These are phyloP conservation scores for Oryza meridionalis DNA, from an alignment of 176 grass and related monocot species.

Conservation along the genomic window DNA sequence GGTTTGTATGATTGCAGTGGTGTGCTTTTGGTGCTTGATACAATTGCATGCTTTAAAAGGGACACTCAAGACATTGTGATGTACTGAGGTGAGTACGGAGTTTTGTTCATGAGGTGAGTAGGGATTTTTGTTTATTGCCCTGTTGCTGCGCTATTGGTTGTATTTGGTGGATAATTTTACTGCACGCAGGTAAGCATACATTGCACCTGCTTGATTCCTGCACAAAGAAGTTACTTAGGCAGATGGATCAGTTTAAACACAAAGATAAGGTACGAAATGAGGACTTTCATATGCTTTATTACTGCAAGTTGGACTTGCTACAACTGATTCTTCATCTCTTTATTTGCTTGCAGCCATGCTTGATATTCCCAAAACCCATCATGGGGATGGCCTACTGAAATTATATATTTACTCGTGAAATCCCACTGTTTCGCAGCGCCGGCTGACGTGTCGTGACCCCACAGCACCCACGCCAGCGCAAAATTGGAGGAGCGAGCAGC, in stretches of 20 bases:
- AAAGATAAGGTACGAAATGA: conserved; percentile 65
- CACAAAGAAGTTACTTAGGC: conserved; percentile 65
- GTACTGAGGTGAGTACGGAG: conserved; percentile 26
- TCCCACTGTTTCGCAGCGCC: no score
- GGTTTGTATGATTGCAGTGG: no score
- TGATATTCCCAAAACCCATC: background rate
- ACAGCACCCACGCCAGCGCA: no score
- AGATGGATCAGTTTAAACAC: conserved; percentile 67
- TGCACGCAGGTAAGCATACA: background rate
- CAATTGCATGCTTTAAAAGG: no score
- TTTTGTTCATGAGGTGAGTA: background rate
- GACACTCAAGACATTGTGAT: no score
- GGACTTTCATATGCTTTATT: conserved; percentile 2
- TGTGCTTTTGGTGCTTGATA: no score
- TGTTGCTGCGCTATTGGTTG: background rate
- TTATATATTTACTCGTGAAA: no score
- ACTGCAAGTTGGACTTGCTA: background rate
- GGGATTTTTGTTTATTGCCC: background rate
- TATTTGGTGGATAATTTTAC: background rate
- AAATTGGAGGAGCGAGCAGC: no score
- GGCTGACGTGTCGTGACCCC: no score
- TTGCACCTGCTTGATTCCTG: conserved; percentile 14
- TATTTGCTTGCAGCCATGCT: background rate
- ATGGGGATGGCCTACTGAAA: background rate
- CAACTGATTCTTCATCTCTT: background rate